phyloP scores from a whole-genome alignment of 768 basidiomycete species.

The Mycena leptocephala region DNA sequence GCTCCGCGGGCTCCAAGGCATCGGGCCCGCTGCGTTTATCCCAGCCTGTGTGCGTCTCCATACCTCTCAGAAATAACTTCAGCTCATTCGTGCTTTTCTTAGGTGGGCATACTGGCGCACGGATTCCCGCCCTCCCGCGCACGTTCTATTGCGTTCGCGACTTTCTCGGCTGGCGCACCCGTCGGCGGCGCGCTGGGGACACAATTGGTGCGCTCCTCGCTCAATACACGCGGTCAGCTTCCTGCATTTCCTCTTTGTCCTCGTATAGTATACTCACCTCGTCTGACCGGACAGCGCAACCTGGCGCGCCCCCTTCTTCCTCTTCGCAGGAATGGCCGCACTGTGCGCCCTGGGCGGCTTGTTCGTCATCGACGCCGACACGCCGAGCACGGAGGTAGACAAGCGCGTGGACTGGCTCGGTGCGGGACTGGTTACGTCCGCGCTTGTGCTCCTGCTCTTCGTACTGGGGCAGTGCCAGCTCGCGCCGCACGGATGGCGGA shows the following conservation, averaged over 20 bases:
- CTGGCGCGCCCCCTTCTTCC: slow-evolving; percentile 68
- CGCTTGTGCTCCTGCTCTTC: slow-evolving; percentile 79
- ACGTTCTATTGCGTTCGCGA: slow-evolving; percentile 78
- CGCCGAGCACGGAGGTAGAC: slow-evolving; percentile 44
- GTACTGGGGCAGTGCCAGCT: slow-evolving; percentile 76
- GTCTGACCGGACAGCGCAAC: slow-evolving; percentile 42
- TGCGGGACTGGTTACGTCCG: slow-evolving; percentile 72
- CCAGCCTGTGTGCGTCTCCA: slow-evolving; percentile 66
- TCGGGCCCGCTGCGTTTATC: slow-evolving; percentile 74
- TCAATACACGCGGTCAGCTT: slow-evolving; percentile 46
- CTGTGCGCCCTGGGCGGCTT: slow-evolving; percentile 59
- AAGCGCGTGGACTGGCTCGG: slow-evolving; percentile 83
- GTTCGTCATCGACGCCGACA: slow-evolving; percentile 67
- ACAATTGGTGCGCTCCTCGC: slow-evolving; percentile 73
- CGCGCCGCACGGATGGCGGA: slow-evolving; percentile 73
- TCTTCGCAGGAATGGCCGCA: slow-evolving; percentile 63
- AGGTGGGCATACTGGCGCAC: slow-evolving; percentile 79
- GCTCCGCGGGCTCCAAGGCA: slow-evolving; percentile 74
- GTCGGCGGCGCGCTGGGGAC: slow-evolving; percentile 74
- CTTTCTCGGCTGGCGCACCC: slow-evolving; percentile 80
- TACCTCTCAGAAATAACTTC: neutral
- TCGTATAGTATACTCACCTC: neutral
- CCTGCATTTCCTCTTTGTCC: neutral
- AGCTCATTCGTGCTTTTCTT: neutral
- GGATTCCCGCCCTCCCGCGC: slow-evolving; percentile 68